Percentiles rank a stretch among this genome's conserved stretches.
Evolutionary conservation across 2,329 filamentous ascomycete species (phyloP).

Genomic region (Septoria petroselini): DNA sequence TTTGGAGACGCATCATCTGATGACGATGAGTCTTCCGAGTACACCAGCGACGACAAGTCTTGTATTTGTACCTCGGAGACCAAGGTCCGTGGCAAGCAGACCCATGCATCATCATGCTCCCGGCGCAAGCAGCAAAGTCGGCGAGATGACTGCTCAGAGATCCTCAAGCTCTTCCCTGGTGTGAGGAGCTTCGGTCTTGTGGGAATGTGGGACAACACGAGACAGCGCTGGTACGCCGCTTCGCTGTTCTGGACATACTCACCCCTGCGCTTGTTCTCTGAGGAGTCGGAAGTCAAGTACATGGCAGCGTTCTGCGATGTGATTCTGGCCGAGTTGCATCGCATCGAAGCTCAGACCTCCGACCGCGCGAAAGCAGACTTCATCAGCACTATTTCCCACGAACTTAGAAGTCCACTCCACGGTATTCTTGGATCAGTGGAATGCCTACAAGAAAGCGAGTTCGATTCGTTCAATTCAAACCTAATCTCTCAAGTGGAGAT

Average conservation of each 20-base stretch:
- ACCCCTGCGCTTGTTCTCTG: constrained; percentile 43
- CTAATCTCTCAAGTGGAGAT: constrained; percentile 50
- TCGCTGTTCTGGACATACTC: constrained; percentile 48
- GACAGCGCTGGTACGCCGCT: constrained; percentile 35
- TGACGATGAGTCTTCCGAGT: constrained; percentile 30
- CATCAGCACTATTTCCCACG: constrained; percentile 52
- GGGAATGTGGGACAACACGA: constrained; percentile 52
- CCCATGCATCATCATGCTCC: constrained; percentile 18
- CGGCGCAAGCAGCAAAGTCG: constrained; percentile 28
- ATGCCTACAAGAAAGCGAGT: constrained; percentile 47
- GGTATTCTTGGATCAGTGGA: constrained; percentile 51
- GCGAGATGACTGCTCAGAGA: constrained; percentile 31
- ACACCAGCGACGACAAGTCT: constrained; percentile 20
- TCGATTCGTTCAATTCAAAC: constrained; percentile 41
- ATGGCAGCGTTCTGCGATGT: constrained; percentile 44
- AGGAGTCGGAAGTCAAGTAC: constrained; percentile 42
- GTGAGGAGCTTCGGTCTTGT: constrained; percentile 51
- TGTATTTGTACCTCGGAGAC: constrained; percentile 9
- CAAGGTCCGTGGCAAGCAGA: constrained; percentile 7
- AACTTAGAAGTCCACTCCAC: constrained; percentile 50
- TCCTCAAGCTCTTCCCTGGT: constrained; percentile 44
- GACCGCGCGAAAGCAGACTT: constrained; percentile 54
- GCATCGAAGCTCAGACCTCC: constrained; percentile 41
- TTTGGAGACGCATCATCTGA: constrained; percentile 31
- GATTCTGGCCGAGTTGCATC: constrained; percentile 42